A percentile compares a stretch with the other conserved stretches of the same genome.
phyloP scores from a whole-genome alignment of 1,139 yeast species.

The Debaryomyces robertsiae region DNA sequence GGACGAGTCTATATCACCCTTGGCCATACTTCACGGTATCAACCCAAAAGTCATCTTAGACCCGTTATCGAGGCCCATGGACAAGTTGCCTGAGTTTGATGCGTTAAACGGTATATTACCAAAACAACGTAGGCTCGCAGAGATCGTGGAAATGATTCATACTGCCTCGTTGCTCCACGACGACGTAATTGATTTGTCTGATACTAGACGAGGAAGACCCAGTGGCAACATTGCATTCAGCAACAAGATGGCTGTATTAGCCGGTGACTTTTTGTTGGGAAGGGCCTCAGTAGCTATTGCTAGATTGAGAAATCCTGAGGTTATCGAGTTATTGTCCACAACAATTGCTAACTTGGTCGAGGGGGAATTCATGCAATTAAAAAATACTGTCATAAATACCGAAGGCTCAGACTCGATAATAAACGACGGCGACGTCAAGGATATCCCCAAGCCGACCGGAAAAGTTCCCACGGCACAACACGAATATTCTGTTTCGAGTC shows the following conservation, averaged over 20 bases:
- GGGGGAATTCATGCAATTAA: slow-evolving; percentile 98
- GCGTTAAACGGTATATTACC: slow-evolving; percentile 75
- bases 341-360: slow-evolving; percentile 96
- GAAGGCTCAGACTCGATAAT: slow-evolving; percentile 48
- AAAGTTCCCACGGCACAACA: slow-evolving; percentile 61
- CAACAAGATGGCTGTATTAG: slow-evolving; percentile 95
- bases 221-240: slow-evolving; percentile 93
- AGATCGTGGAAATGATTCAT: slow-evolving; percentile 97
- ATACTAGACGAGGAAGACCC: slow-evolving; percentile 86
- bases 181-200: slow-evolving; percentile 94
- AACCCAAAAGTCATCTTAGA: slow-evolving; percentile 79
- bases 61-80: slow-evolving; percentile 83
- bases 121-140: slow-evolving; percentile 92
- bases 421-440: slow-evolving; percentile 53
- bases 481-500: slow-evolving; percentile 55
- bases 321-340: slow-evolving; percentile 90
- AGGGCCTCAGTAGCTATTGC: slow-evolving; percentile 97
- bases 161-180: slow-evolving; percentile 96
- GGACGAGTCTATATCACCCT: slow-evolving; percentile 71
- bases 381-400: slow-evolving; percentile 70
- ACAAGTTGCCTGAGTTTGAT: slow-evolving; percentile 65
- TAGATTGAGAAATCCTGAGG: slow-evolving; percentile 92
- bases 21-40: slow-evolving; percentile 82
- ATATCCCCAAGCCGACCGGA: slow-evolving; percentile 63
- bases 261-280: slow-evolving; percentile 93